Evolutionary conservation across 2,329 filamentous ascomycete species (phyloP).

Genomic region (Teratosphaeria zuluensis): DNA sequence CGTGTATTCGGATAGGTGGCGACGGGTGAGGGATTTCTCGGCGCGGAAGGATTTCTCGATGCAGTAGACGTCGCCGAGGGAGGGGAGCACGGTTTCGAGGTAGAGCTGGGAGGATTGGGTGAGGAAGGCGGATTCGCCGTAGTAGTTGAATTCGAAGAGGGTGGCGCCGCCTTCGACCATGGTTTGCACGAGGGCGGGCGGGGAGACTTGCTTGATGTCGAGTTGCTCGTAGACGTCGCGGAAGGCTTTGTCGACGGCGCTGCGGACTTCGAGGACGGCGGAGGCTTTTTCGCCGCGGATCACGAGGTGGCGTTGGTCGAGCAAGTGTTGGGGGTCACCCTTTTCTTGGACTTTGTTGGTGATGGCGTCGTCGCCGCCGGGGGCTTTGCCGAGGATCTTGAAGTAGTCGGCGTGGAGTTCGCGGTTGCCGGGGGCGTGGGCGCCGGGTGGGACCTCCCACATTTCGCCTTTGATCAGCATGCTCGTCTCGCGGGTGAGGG

Average conservation of each 20-base stretch:
- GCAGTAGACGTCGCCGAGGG: conserved; percentile 90
- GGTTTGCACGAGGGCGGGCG: conserved; percentile 86
- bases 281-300: conserved; percentile 76
- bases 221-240: conserved; percentile 67
- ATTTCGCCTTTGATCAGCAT: conserved; percentile 78
- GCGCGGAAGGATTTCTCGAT: conserved; percentile 98
- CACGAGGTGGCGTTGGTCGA: conserved; percentile 75
- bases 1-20: conserved; percentile 92
- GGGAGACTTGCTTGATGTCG: conserved; percentile 71
- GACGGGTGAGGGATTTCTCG: conserved; percentile 88
- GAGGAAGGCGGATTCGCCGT: conserved; percentile 81
- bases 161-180: conserved; percentile 89
- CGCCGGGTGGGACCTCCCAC: conserved; percentile 66
- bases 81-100: conserved; percentile 86
- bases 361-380: conserved; percentile 81
- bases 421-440: conserved; percentile 70
- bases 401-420: conserved; percentile 89
- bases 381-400: conserved; percentile 64
- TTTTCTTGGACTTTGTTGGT: conserved; percentile 69
- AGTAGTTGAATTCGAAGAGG: conserved; percentile 82
- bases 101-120: conserved; percentile 97
- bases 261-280: conserved; percentile 79
- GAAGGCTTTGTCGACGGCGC: conserved; percentile 73
- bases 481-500: conserved; percentile 77
- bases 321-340: conserved; percentile 61